Conservation (phyloP, 2,329 filamentous ascomycete species). For the Ramularia collo-cygni region DNA sequence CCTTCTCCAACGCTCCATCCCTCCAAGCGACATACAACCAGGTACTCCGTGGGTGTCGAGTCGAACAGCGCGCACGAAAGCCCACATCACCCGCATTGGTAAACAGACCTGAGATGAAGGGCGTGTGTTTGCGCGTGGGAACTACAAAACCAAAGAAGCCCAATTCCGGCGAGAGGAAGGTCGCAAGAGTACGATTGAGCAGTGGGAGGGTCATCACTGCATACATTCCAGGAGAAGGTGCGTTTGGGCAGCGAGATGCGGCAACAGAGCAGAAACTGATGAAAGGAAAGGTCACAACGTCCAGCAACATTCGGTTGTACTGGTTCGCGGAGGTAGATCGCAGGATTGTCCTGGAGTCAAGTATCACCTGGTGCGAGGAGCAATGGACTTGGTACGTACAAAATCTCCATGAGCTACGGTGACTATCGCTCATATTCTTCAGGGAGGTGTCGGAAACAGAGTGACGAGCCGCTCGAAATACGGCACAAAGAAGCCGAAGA, state of each 20-base stretch:
- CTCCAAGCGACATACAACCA: constrained; percentile 44
- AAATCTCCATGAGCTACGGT: not conserved
- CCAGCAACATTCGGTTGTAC: constrained; percentile 95
- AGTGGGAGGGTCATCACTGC: constrained; percentile 81
- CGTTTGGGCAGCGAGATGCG: constrained; percentile 12
- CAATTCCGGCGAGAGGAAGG: constrained; percentile 95
- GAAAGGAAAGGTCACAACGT: constrained; percentile 71
- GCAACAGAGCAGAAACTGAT: constrained; percentile 4
- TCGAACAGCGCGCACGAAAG: constrained; percentile 73
- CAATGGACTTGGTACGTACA: constrained; percentile 77
- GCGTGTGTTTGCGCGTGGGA: constrained; percentile 90
- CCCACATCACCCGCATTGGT: constrained; percentile 79
- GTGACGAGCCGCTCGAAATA: constrained; percentile 89
- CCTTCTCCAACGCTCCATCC: constrained; percentile 34
- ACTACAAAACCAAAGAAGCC: constrained; percentile 97
- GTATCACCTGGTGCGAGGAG: constrained; percentile 87
- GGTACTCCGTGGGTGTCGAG: constrained; percentile 62
- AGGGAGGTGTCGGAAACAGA: constrained; percentile 87
- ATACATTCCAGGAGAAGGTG: constrained; percentile 91
- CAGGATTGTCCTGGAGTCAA: constrained; percentile 99
- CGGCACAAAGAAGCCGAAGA: constrained; percentile 97
- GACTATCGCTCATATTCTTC: constrained; percentile 3
- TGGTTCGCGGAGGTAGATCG: constrained; percentile 84
- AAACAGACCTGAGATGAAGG: constrained; percentile 71
- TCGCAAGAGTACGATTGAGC: constrained; percentile 81